Percentiles rank a stretch among this genome's conserved stretches.
These are phyloP conservation scores for Ogataea kodamae DNA, from an alignment of 805 yeast species.

Conservation along the genomic window DNA sequence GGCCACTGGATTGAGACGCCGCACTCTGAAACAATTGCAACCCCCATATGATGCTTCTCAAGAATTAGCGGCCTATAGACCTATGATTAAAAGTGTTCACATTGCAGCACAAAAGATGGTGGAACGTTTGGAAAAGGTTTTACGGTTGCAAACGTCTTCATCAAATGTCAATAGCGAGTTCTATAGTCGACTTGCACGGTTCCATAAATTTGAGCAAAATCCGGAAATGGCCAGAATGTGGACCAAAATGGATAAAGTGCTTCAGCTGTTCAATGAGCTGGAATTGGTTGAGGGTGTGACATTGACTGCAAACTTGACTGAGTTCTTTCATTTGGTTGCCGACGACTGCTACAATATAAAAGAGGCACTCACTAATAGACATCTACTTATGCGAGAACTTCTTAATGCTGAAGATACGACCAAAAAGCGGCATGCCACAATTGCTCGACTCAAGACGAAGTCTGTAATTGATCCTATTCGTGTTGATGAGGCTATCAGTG, in stretches of 20 bases:
- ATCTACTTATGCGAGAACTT: conserved; percentile 86
- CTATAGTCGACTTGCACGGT: conserved; percentile 37
- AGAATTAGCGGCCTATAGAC: conserved; percentile 82
- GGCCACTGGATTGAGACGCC: conserved; percentile 84
- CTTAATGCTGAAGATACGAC: conserved; percentile 74
- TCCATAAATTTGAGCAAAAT: conserved; percentile 42
- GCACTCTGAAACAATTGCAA: conserved; percentile 85
- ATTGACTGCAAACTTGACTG: conserved; percentile 73
- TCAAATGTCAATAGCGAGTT: conserved; percentile 45
- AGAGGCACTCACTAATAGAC: conserved; percentile 90
- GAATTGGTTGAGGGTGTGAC: conserved; percentile 67
- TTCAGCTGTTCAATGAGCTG: conserved; percentile 71
- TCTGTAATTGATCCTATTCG: conserved; percentile 79
- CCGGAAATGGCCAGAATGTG: conserved; percentile 77
- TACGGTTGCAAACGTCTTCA: conserved; percentile 55
- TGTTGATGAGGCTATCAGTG: conserved; percentile 83
- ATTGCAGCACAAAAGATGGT: conserved; percentile 53
- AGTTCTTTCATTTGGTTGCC: conserved; percentile 59
- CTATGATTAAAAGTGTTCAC: conserved; percentile 75
- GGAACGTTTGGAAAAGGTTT: conserved; percentile 47
- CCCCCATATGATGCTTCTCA: conserved; percentile 87
- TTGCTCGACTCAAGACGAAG: conserved; percentile 66
- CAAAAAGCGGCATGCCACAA: conserved; percentile 63
- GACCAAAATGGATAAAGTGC: conserved; percentile 68
- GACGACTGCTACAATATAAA: conserved; percentile 83